A percentile compares a stretch with the other conserved stretches of the same genome.
Evolutionary conservation across 2,329 filamentous ascomycete genomes (phyloP).

Genomic region (Aspergillus aculeatinus): DNA sequence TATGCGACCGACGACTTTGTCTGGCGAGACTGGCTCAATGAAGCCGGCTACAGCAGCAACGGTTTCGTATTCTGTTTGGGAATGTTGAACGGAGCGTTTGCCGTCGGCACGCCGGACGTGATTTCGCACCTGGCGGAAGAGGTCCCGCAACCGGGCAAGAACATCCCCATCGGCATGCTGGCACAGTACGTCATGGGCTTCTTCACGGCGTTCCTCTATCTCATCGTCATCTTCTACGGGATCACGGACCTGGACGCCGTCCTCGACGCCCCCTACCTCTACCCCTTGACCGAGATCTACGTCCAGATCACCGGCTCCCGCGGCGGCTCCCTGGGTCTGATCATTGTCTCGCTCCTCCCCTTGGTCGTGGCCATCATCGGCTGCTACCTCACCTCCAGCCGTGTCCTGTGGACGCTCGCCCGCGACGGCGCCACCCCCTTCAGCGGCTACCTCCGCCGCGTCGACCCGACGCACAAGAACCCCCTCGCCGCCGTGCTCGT

Average conservation of each 20-base stretch:
- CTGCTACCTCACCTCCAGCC: conserved; percentile 55
- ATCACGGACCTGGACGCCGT: conserved; percentile 34
- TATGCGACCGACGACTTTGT: conserved; percentile 55
- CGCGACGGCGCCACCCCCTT: conserved; percentile 60
- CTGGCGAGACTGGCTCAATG: conserved; percentile 56
- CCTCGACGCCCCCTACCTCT: conserved; percentile 29
- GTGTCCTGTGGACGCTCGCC: conserved; percentile 56
- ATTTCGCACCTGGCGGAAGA: conserved; percentile 65
- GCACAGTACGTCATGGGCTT: conserved; percentile 46
- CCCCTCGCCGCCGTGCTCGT: conserved; percentile 56
- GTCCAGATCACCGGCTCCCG: conserved; percentile 42
- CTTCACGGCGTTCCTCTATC: conserved; percentile 43
- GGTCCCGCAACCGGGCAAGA: conserved; percentile 46
- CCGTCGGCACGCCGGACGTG: conserved; percentile 65
- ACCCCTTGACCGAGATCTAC: conserved; percentile 44
- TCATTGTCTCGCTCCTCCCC: conserved; percentile 53
- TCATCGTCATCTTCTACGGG: conserved; percentile 48
- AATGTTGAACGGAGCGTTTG: conserved; percentile 69
- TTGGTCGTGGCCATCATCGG: conserved; percentile 51
- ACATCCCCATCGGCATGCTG: conserved; percentile 46
- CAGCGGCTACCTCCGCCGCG: conserved; percentile 47
- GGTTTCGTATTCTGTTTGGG: conserved; percentile 65
- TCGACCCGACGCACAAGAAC: conserved; percentile 53
- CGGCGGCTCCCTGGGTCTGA: conserved; percentile 53
- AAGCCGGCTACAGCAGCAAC: conserved; percentile 44